phyloP scores from a whole-genome alignment of 129 eudicot genomes.

The Flaveria sonorensis region DNA sequence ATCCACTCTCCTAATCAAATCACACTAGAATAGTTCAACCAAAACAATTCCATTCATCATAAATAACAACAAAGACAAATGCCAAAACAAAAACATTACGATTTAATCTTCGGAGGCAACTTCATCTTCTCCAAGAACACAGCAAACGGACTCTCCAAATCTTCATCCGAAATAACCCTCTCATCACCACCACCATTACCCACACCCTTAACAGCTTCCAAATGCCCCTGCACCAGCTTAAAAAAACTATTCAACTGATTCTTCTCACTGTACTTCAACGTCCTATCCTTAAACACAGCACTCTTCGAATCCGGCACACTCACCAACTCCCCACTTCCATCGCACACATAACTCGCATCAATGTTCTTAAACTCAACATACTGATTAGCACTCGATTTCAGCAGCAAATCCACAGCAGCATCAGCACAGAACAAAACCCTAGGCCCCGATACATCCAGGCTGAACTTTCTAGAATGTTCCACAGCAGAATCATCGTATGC shows the following conservation, averaged over 20 bases:
- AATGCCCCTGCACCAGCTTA: constrained; percentile 75
- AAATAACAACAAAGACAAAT: not conserved
- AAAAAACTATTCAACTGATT: constrained; percentile 76
- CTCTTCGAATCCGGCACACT: constrained; percentile 85
- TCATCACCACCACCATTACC: constrained; percentile 37
- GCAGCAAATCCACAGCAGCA: constrained; percentile 56
- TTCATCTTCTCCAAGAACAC: constrained; percentile 59
- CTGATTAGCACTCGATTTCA: constrained; percentile 65
- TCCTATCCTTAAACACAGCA: constrained; percentile 70
- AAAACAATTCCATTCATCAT: not conserved
- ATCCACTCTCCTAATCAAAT: not conserved
- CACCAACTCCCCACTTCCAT: constrained; percentile 42
- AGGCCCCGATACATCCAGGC: constrained; percentile 75
- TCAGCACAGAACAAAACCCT: constrained; percentile 90
- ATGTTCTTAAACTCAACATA: constrained; percentile 86
- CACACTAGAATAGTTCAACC: not conserved
- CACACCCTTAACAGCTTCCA: constrained; percentile 29
- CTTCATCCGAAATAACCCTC: constrained; percentile 53
- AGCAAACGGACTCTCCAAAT: constrained; percentile 79
- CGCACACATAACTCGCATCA: constrained; percentile 59
- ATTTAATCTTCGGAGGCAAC: constrained; percentile 71
- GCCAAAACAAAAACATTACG: constrained; percentile 43
- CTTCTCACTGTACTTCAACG: constrained; percentile 59
- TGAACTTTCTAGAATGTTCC: constrained; percentile 46
- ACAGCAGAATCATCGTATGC: constrained; percentile 32